These are phyloP conservation scores for Solanum appendiculatum DNA, from an alignment of 257 asterid species.

Conservation along the genomic window DNA sequence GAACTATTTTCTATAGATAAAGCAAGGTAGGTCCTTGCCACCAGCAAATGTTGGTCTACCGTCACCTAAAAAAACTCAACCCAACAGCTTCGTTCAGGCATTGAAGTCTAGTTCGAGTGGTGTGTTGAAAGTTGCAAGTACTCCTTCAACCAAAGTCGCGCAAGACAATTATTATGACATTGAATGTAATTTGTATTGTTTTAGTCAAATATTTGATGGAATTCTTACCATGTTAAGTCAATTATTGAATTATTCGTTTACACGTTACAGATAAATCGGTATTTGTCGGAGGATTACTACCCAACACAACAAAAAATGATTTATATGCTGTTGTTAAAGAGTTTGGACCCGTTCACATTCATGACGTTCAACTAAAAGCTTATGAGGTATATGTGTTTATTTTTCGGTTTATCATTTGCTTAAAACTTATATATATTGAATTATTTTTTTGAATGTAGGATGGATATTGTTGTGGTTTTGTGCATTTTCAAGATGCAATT, in stretches of 20 bases:
- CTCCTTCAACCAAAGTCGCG: neutral
- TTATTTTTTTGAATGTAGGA: conserved; percentile 23
- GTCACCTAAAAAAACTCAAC: neutral
- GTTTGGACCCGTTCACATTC: conserved; percentile 41
- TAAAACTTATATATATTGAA: neutral
- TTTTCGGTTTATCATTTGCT: no score
- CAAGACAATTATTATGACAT: neutral
- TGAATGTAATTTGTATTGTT: neutral
- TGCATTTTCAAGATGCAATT: conserved; percentile 48
- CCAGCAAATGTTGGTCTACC: conserved; percentile 4
- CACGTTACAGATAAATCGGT: conserved; percentile 24
- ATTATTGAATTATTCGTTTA: neutral
- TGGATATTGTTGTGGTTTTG: conserved; percentile 65
- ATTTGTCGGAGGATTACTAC: conserved; percentile 42
- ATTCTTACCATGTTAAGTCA: neutral
- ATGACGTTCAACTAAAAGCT: conserved; percentile 30
- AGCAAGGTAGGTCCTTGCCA: conserved; percentile 7
- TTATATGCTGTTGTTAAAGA: conserved; percentile 23
- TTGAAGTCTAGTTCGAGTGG: neutral
- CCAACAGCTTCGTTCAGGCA: neutral
- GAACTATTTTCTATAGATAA: conserved; percentile 26
- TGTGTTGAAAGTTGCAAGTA: neutral
- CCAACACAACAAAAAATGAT: conserved; percentile 27
- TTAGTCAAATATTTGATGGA: neutral
- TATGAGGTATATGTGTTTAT: conserved; percentile 17